Conservation (phyloP, 768 basidiomycete species). For the Rhodotorula paludigena region DNA sequence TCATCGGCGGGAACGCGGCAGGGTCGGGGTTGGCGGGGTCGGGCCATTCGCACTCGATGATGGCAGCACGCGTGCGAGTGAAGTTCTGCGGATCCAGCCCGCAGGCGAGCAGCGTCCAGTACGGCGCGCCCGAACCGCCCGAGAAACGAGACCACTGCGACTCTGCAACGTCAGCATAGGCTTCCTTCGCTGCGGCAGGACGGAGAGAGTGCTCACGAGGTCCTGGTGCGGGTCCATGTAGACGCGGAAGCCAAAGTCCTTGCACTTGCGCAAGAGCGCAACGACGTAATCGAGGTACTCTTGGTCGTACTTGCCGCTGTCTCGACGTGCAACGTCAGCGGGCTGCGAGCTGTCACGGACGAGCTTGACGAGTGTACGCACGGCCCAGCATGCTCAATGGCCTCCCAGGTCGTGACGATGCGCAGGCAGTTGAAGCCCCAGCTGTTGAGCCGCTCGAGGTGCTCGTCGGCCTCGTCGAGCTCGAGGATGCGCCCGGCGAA, state of each 20-base stretch:
- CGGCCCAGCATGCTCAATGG: constrained; percentile 90
- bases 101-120: constrained; percentile 85
- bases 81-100: constrained; percentile 82
- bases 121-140: constrained; percentile 89
- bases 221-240: constrained; percentile 98
- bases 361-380: constrained; percentile 53
- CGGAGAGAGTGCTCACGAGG: constrained; percentile 59
- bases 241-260: constrained; percentile 82
- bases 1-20: constrained; percentile 77
- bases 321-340: neutral
- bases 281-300: constrained; percentile 90
- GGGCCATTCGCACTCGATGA: constrained; percentile 86
- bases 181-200: neutral
- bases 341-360: neutral
- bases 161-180: neutral
- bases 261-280: constrained; percentile 79
- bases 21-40: constrained; percentile 61
- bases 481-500: constrained; percentile 79
- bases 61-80: constrained; percentile 75
- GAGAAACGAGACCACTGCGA: constrained; percentile 90
- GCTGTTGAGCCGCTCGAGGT: constrained; percentile 67
- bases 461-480: constrained; percentile 53
- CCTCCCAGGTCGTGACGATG: constrained; percentile 87
- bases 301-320: constrained; percentile 79
- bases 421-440: constrained; percentile 91